Conservation (phyloP, 306 rosid species). For the Malus orientalis region DNA sequence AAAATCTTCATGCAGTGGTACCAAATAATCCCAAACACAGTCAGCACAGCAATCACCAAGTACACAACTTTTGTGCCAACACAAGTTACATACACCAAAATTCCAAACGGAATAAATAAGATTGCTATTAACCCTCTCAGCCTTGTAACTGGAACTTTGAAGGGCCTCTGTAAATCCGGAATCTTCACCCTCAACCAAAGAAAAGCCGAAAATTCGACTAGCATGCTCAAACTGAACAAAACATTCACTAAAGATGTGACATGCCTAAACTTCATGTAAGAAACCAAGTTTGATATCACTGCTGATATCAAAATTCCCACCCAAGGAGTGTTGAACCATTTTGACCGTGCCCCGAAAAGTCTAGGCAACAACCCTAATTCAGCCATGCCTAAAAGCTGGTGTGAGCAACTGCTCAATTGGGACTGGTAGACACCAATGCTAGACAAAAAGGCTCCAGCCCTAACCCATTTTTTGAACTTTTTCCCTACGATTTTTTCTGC, state of each 20-base stretch:
- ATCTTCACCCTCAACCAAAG: slow-evolving; percentile 47
- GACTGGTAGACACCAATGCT: slow-evolving; percentile 57
- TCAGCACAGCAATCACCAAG: slow-evolving; percentile 42
- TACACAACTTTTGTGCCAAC: slow-evolving; percentile 37
- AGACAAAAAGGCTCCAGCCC: slow-evolving; percentile 51
- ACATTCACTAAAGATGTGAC: slow-evolving; percentile 36
- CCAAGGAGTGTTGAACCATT: slow-evolving; percentile 56
- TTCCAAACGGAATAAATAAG: slow-evolving; percentile 46
- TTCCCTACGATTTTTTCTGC: slow-evolving; percentile 54
- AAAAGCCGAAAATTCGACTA: slow-evolving; percentile 51
- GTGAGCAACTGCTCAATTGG: slow-evolving; percentile 55
- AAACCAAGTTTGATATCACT: slow-evolving; percentile 24
- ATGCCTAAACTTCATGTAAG: slow-evolving; percentile 31
- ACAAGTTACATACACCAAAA: slow-evolving; percentile 35
- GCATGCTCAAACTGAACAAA: slow-evolving; percentile 53
- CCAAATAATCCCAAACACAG: slow-evolving; percentile 30
- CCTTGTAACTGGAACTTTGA: slow-evolving; percentile 34
- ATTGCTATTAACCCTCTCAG: slow-evolving; percentile 24
- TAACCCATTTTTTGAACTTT: slow-evolving; percentile 39
- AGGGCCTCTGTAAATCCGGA: slow-evolving; percentile 33
- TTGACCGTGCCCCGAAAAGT: slow-evolving; percentile 26
- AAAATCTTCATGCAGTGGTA: slow-evolving; percentile 32
- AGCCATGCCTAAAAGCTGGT: slow-evolving; percentile 59
- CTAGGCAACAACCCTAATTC: slow-evolving; percentile 47
- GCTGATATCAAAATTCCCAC: slow-evolving; percentile 46